These are phyloP conservation scores for Crithidia bombi DNA, from an alignment of 208 protist genomes.

Conservation along the genomic window DNA sequence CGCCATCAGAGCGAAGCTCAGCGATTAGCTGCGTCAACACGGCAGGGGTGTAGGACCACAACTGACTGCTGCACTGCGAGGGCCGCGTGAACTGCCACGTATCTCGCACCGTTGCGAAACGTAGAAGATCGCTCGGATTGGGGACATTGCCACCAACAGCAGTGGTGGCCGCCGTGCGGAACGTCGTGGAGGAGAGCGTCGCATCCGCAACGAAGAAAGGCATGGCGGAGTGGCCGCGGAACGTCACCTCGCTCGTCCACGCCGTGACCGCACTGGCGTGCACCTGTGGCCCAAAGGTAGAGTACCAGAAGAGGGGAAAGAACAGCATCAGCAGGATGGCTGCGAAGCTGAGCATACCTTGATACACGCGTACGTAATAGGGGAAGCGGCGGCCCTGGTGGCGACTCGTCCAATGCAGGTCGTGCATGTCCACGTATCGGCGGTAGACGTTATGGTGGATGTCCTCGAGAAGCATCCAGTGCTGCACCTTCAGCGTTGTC, in stretches of 20 bases:
- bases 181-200: constrained; percentile 8
- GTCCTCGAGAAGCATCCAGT: constrained; percentile 87
- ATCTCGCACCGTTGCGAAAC: constrained; percentile 20
- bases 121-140: constrained; percentile 9
- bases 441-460: constrained; percentile 63
- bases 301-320: constrained; percentile 84
- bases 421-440: constrained; percentile 72
- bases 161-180: constrained; percentile 20
- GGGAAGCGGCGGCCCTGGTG: constrained; percentile 50
- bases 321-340: constrained; percentile 49
- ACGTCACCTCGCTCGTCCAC: constrained; percentile 30
- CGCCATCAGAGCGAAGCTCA: not conserved
- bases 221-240: constrained; percentile 9
- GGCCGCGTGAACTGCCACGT: constrained; percentile 32
- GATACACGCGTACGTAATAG: constrained; percentile 49
- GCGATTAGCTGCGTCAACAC: constrained; percentile 20
- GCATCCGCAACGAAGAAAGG: constrained; percentile 29
- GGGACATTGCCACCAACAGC: not conserved
- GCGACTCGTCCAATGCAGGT: constrained; percentile 52
- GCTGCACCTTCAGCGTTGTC: constrained; percentile 70
- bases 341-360: constrained; percentile 63
- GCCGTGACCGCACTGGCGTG: constrained; percentile 39
- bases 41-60: constrained; percentile 38
- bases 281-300: constrained; percentile 74
- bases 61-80: constrained; percentile 28